phyloP scores from a whole-genome alignment of 345 rosid genomes.

The Cardamine resedifolia region DNA sequence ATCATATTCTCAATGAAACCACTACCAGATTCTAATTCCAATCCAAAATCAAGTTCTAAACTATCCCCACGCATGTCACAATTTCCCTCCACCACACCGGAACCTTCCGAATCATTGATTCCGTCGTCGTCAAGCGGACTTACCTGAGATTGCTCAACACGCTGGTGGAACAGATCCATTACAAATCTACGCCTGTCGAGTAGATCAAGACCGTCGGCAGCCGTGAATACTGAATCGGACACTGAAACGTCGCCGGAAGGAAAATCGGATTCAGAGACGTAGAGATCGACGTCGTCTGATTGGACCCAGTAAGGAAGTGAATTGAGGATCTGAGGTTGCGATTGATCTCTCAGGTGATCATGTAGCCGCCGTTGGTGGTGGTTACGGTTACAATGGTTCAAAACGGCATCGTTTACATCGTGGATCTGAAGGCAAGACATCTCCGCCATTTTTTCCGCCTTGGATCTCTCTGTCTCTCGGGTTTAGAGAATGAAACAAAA shows the following conservation, averaged over 20 bases:
- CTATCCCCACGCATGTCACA: slow-evolving; percentile 37
- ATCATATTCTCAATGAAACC: slow-evolving; percentile 34
- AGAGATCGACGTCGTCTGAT: slow-evolving; percentile 34
- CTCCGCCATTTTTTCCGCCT: slow-evolving; percentile 40
- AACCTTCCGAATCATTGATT: slow-evolving; percentile 25
- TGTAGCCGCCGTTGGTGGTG: slow-evolving; percentile 30
- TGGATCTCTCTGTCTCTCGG: neutral
- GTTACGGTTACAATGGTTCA: slow-evolving; percentile 22
- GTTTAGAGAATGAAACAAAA: neutral
- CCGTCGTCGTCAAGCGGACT: slow-evolving; percentile 9
- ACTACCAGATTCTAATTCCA: slow-evolving; percentile 52
- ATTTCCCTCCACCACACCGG: slow-evolving; percentile 47
- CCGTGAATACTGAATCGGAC: slow-evolving; percentile 35
- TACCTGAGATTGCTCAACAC: slow-evolving; percentile 80
- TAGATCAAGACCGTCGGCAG: slow-evolving; percentile 43
- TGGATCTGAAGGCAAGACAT: slow-evolving; percentile 47
- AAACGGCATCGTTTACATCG: slow-evolving; percentile 38
- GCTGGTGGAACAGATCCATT: slow-evolving; percentile 89
- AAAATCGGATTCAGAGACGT: slow-evolving; percentile 40
- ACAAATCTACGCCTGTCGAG: slow-evolving; percentile 62
- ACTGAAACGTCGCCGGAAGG: slow-evolving; percentile 32
- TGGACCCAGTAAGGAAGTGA: slow-evolving; percentile 42
- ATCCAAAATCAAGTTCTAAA: slow-evolving; percentile 49
- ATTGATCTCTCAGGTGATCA: slow-evolving; percentile 24
- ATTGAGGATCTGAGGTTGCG: slow-evolving; percentile 34